Conservation (phyloP, 1,139 yeast species). For the Yamadazyma songkhlaensis region DNA sequence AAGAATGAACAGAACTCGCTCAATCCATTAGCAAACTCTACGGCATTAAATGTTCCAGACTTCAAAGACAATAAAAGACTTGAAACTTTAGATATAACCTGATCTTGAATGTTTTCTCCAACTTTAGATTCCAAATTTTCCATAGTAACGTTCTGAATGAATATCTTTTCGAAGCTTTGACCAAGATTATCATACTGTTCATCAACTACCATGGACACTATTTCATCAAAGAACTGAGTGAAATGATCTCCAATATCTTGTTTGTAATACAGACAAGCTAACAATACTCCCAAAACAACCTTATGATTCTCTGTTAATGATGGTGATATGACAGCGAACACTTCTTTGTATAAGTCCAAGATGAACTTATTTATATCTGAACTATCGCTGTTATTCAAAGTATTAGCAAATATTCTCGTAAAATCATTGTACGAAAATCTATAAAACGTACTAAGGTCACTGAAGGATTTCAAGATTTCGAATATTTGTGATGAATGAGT, state of each 20-base stretch:
- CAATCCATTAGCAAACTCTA: conserved; percentile 17
- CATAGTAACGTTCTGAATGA: conserved; percentile 8
- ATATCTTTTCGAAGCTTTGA: conserved; percentile 1
- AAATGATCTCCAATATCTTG: conserved; percentile 26
- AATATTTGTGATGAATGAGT: conserved; percentile 51
- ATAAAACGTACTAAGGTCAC: conserved; percentile 50
- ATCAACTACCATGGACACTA: conserved; percentile 3
- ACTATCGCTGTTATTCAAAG: conserved; percentile 24
- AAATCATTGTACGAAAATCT: conserved; percentile 54
- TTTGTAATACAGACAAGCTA: conserved; percentile 27
- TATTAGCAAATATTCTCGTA: conserved; percentile 34
- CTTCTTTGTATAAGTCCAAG: conserved; percentile 39
- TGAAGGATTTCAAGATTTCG: conserved; percentile 40
- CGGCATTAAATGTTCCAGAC: conserved; percentile 2
- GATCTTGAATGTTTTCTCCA: conserved; percentile 18
- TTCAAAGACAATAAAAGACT: conserved; percentile 12
- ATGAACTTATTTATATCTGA: conserved; percentile 25
- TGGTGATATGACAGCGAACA: conserved; percentile 44
- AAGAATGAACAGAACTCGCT: conserved; percentile 17
- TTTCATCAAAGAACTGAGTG: conserved; percentile 11
- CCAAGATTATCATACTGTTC: conserved; percentile 1
- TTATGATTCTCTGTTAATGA: conserved; percentile 53
- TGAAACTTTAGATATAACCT: conserved; percentile 15
- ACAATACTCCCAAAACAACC: conserved; percentile 40
- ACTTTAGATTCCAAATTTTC: conserved; percentile 2